Conservation (phyloP, 176 grass and related monocot species). For the Oryza meridionalis region DNA sequence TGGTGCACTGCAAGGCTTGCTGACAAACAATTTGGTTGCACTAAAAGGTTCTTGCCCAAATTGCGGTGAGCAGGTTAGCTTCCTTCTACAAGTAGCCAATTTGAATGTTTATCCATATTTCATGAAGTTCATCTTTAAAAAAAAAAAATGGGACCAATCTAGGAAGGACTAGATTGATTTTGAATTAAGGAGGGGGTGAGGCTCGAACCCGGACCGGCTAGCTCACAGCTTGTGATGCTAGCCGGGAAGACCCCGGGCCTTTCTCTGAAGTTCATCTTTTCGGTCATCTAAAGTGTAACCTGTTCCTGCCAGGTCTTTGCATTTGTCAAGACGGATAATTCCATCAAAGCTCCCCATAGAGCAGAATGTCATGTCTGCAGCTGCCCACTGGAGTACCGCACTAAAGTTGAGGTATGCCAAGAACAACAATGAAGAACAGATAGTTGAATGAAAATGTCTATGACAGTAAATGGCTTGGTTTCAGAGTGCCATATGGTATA, state of each 20-base stretch:
- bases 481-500: conserved; percentile 8
- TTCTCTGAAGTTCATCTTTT: neutral
- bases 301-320: conserved; percentile 78
- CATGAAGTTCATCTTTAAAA: neutral
- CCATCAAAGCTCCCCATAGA: conserved; percentile 58
- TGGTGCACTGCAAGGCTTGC: conserved; percentile 68
- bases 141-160: no score
- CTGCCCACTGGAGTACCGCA: conserved; percentile 76
- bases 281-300: conserved; percentile 8
- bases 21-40: conserved; percentile 84
- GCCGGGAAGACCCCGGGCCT: no score
- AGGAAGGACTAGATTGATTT: no score
- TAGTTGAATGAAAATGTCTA: neutral
- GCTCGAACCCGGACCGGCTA: no score
- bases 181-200: no score
- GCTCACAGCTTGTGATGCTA: no score
- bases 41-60: conserved; percentile 91
- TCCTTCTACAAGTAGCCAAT: conserved; percentile 19
- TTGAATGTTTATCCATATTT: conserved; percentile 13
- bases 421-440: neutral
- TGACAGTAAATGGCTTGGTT: neutral
- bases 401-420: conserved; percentile 77
- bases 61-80: conserved; percentile 87
- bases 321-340: conserved; percentile 81
- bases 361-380: conserved; percentile 96